phyloP scores from a whole-genome alignment of 805 yeast species.

The Yarrowia osloensis region DNA sequence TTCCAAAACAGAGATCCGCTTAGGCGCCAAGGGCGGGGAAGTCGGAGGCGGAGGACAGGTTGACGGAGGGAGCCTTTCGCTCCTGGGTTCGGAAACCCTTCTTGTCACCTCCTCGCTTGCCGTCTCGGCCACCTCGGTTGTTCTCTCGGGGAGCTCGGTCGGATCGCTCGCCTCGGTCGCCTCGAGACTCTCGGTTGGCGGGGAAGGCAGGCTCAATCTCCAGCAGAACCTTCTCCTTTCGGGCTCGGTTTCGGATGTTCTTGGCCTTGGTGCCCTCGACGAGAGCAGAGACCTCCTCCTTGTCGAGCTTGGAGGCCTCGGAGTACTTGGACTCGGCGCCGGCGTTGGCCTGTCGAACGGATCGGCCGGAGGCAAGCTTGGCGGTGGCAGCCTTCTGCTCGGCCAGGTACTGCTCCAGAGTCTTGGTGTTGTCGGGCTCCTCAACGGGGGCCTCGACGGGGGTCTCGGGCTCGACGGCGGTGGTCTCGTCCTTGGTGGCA shows the following conservation, averaged over 20 bases:
- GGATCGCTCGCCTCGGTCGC: constrained; percentile 33
- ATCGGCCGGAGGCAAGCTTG: constrained; percentile 37
- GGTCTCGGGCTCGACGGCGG: constrained; percentile 41
- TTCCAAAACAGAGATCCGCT: not conserved
- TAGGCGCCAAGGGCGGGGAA: constrained; percentile 40
- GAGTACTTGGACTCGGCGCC: constrained; percentile 53
- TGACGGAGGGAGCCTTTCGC: constrained; percentile 39
- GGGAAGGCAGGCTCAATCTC: constrained; percentile 72
- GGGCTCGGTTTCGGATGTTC: constrained; percentile 68
- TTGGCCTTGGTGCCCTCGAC: constrained; percentile 63
- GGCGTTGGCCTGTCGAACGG: constrained; percentile 53
- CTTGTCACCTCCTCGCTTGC: constrained; percentile 41
- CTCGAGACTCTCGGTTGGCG: constrained; percentile 42
- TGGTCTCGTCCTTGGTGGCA: constrained; percentile 42
- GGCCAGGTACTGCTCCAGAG: constrained; percentile 84
- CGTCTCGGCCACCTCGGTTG: constrained; percentile 37
- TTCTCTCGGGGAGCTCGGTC: constrained; percentile 30
- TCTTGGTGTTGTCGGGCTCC: constrained; percentile 59
- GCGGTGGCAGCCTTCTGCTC: constrained; percentile 46
- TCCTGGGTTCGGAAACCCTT: constrained; percentile 42
- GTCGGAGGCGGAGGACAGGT: constrained; percentile 36
- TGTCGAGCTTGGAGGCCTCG: constrained; percentile 61
- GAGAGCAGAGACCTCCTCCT: constrained; percentile 59
- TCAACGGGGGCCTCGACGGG: constrained; percentile 46
- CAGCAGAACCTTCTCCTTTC: constrained; percentile 77